Base-by-base conservation (phyloP, 345 rosid genomes). In the Eucalyptus decipiens region DNA sequence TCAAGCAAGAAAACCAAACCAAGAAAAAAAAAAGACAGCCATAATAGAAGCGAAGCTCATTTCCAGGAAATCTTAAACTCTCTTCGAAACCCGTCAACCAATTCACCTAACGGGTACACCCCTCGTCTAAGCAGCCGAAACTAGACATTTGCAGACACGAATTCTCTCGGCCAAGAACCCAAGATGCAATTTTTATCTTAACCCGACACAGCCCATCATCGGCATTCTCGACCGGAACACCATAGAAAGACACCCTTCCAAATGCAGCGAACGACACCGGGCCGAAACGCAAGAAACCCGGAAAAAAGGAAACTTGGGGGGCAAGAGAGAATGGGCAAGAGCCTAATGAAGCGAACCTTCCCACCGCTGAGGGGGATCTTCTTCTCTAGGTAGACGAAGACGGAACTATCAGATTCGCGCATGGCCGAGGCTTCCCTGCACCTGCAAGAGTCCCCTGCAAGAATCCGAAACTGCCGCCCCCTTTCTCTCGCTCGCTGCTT, bases 321-420 rank as follows among this genome's bases (percentile, higher is more conserved):
- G 21, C 40, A 65, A n/a, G 37, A 16, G 37, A 65, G 11, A 65
- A 30, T 24, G 69, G 69, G 69, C n/a, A 30, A 62, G 69, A 62
- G 69, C 17, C 34, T 13, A 62, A 62, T 62, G 69, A 62, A 62
- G 32, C 69, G 69, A 30, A 62, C 69, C 69, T 62, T 62, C 69
- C 69, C 69, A 62, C n/a, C 99, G 76, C 97, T 94, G 62, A 96
- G 95, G 91, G 91, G 93, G 93, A 97, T 97, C 92, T 94, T 97
- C 92, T 94, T 97, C 91, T 93, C 97, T 90, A 93, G 87, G 91
- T 93, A 93, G 89, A 94, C 89, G 87, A 94, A 93, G 92, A 95
- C 91, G 91, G 93, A 91, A 89, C 88, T 95, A 88, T 89, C 92
- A 2, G 94, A 93, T 6, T 93, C 95, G 15, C 88, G 94, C 99